A percentile compares a stretch with the other conserved stretches of the same genome.
phyloP scores from a whole-genome alignment of 805 yeast genomes.

The Saturnispora serradocipensis region DNA sequence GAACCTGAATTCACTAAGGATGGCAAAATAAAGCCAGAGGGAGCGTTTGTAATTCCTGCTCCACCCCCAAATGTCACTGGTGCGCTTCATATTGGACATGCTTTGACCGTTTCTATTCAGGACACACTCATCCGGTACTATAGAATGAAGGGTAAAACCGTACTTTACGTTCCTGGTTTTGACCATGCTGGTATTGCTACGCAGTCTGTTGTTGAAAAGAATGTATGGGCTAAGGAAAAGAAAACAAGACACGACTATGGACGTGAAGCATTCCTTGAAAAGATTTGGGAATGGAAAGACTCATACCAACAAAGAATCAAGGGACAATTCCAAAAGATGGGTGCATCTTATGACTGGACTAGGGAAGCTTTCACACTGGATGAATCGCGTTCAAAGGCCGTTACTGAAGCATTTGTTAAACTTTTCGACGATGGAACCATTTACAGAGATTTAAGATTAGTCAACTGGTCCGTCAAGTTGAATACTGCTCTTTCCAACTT shows the following conservation, averaged over 20 bases:
- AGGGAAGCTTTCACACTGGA: slow-evolving; percentile 91
- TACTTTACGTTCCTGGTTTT: slow-evolving; percentile 88
- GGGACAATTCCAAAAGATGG: slow-evolving; percentile 73
- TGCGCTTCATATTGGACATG: slow-evolving; percentile 97
- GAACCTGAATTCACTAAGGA: slow-evolving; percentile 73
- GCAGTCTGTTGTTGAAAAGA: slow-evolving; percentile 96
- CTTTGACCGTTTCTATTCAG: slow-evolving; percentile 89
- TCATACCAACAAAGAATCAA: slow-evolving; percentile 83
- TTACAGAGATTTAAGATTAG: slow-evolving; percentile 86
- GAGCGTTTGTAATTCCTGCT: slow-evolving; percentile 86
- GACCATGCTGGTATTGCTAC: slow-evolving; percentile 99
- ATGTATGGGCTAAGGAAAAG: slow-evolving; percentile 78
- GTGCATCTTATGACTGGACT: slow-evolving; percentile 95
- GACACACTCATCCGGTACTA: slow-evolving; percentile 87
- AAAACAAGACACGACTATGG: slow-evolving; percentile 93
- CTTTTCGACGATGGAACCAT: slow-evolving; percentile 92
- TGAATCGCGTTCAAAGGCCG: slow-evolving; percentile 70
- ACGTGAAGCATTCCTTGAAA: slow-evolving; percentile 77
- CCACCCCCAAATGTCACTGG: slow-evolving; percentile 99
- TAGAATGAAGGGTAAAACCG: slow-evolving; percentile 96
- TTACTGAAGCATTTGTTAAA: slow-evolving; percentile 81
- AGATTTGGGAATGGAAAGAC: slow-evolving; percentile 98
- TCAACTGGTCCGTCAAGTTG: slow-evolving; percentile 92
- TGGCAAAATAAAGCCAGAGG: slow-evolving; percentile 74
- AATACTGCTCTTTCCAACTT: slow-evolving; percentile 94